Evolutionary conservation across 2,329 filamentous ascomycete genomes (phyloP).

Genomic region (Nigrograna mackinnonii): DNA sequence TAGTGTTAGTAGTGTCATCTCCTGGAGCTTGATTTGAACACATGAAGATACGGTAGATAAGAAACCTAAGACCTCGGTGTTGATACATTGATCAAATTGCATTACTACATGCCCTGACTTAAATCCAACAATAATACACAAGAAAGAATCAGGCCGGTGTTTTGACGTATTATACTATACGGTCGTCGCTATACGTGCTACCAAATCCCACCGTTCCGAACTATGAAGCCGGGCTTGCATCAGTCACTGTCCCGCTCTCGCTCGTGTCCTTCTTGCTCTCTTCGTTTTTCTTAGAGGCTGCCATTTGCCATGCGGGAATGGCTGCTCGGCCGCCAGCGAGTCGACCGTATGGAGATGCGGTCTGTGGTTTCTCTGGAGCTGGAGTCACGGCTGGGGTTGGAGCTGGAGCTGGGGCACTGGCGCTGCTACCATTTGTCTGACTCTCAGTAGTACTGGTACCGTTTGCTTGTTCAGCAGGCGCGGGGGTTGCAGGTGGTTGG

Average conservation of each 20-base stretch:
- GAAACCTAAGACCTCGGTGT: background rate
- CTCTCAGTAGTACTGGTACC: constrained; percentile 16
- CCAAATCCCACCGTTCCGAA: no score
- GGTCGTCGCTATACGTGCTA: background rate
- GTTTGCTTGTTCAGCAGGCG: constrained; percentile 23
- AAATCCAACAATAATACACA: background rate
- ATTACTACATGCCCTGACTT: background rate
- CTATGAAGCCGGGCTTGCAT: constrained; percentile 29
- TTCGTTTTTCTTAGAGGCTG: constrained; percentile 51
- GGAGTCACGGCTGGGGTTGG: constrained; percentile 19
- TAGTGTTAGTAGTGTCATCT: background rate
- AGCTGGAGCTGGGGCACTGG: constrained; percentile 14
- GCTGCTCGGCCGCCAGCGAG: constrained; percentile 42
- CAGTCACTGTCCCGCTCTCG: constrained; percentile 39
- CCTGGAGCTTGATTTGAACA: background rate
- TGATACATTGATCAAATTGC: background rate
- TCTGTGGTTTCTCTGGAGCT: constrained; percentile 30
- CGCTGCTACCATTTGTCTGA: constrained; percentile 21
- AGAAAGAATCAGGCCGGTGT: background rate
- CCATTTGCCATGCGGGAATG: constrained; percentile 60
- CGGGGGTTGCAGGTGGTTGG: constrained; percentile 15
- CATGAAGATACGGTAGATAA: background rate
- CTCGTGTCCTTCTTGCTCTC: constrained; percentile 47
- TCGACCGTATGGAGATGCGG: constrained; percentile 32
- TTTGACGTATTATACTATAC: background rate